Evolutionary conservation across 371 early-diverging fungal genomes (phyloP).

Genomic region (Lichtheimia ramosa): DNA sequence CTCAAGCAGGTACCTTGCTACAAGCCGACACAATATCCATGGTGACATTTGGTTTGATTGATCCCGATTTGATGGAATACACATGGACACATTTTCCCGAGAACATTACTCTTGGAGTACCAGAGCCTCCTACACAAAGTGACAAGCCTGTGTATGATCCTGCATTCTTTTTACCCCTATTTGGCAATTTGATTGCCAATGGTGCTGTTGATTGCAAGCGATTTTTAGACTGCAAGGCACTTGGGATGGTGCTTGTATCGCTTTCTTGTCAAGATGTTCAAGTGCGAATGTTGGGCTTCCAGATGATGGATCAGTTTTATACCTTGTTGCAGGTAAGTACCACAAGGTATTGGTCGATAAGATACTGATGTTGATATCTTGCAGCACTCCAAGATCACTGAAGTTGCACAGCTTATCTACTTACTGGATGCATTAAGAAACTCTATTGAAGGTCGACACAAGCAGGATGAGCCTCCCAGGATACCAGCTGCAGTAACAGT

Average conservation of each 20-base stretch:
- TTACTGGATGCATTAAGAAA: constrained; percentile 69
- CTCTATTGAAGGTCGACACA: constrained; percentile 57
- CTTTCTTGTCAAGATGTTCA: constrained; percentile 56
- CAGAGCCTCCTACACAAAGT: constrained; percentile 1
- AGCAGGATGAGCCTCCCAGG: constrained; percentile 42
- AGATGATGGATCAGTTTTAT: constrained; percentile 68
- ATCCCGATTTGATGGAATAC: constrained; percentile 64
- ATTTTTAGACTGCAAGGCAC: constrained; percentile 69
- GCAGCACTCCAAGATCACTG: constrained; percentile 53
- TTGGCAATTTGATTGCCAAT: constrained; percentile 58
- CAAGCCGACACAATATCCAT: constrained; percentile 34
- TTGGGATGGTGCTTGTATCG: constrained; percentile 67
- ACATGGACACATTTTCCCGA: constrained; percentile 61
- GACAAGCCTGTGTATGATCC: constrained; percentile 56
- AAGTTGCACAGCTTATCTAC: constrained; percentile 64
- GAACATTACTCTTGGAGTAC: constrained; percentile 24
- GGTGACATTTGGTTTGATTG: constrained; percentile 66
- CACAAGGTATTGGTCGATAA: neutral
- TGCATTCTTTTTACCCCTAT: constrained; percentile 70
- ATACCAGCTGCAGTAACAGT: constrained; percentile 68
- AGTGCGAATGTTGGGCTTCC: constrained; percentile 64
- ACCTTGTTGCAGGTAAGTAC: constrained; percentile 51
- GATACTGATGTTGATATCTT: neutral
- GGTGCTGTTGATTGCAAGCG: constrained; percentile 60
- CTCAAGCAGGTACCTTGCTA: constrained; percentile 39